phyloP scores from a whole-genome alignment of 2,329 filamentous ascomycete genomes.

The Cercospora canescens region DNA sequence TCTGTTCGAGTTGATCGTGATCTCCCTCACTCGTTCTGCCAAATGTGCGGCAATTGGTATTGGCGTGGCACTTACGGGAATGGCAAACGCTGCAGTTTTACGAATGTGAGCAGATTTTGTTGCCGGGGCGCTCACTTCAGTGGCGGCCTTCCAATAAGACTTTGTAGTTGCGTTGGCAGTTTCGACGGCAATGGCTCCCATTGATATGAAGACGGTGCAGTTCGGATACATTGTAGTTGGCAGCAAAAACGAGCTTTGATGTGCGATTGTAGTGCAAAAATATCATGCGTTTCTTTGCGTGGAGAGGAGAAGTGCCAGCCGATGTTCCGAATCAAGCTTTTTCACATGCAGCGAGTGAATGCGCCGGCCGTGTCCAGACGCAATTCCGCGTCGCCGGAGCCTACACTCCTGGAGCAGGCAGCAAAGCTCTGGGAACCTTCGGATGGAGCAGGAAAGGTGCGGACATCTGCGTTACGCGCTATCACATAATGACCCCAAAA shows the following conservation, averaged over 20 bases:
- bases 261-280: not conserved
- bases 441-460: not conserved
- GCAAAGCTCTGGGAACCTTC: not conserved
- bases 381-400: not conserved
- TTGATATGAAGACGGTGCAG: not conserved
- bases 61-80: not conserved
- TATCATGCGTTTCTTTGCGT: too few species aligned
- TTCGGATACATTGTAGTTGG: not conserved
- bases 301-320: not conserved
- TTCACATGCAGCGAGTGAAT: not conserved
- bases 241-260: not conserved
- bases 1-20: not conserved
- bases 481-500: not conserved
- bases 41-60: not conserved
- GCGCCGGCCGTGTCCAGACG: not conserved
- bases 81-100: not conserved
- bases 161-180: not conserved
- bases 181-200: not conserved
- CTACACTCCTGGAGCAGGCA: not conserved
- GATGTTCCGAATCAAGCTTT: not conserved
- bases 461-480: not conserved
- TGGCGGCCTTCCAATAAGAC: not conserved
- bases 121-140: not conserved
- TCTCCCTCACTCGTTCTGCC: not conserved
- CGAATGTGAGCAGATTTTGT: not conserved